Base-by-base conservation (phyloP, 2,329 filamentous ascomycete genomes). In the Nemania abortiva region DNA sequence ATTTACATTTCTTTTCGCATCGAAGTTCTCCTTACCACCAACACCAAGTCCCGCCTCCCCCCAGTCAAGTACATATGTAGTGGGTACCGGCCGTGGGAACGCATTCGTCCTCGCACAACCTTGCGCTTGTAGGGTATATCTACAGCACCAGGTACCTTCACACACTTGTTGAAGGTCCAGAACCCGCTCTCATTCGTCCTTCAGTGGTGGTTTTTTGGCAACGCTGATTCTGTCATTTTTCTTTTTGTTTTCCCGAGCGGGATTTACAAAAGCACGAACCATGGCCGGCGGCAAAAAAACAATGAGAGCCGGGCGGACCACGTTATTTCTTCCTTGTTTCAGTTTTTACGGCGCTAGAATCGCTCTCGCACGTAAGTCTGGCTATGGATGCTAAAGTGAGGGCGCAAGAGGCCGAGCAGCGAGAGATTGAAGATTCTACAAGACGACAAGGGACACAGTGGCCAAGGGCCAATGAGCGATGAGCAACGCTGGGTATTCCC, bases 101-200 rank as follows among this genome's bases (percentile, higher is more conserved):
- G 15, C 61, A 57, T 50, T 56, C 56, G 37, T 65, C 59, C 55
- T 66, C 50, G 52, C 63, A 63, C 69, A 60, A 66, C 59, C 66
- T 56, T 59, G 63, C 18, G 58, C 13, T 70, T 70, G 63, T 63
- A 70, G 60, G 66, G 63, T 65, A 22, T 55, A 61, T 69, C 60
- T 61, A 65, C 65, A 68, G 24, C 56, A 62, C 49, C 58, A 66
- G 66, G 64, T 37, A 65, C 62, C 39, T 42, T 57, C 54, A 39
- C 54, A 39, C 22, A 22, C 24, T 39, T 63, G 53, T 62, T 55
- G 58, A 68, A 68, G 53, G 53, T 50, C 31, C 49, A 50, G 54
- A 52, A 50, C 31, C 15, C 10, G 37, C 49, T 67, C 63, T 47
- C 42, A 65, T 66, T 70, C 67, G 66, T 67, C 65, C 45, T 34